phyloP scores from a whole-genome alignment of 495 filamentous ascomycete genomes.

The Penicillium herquei region DNA sequence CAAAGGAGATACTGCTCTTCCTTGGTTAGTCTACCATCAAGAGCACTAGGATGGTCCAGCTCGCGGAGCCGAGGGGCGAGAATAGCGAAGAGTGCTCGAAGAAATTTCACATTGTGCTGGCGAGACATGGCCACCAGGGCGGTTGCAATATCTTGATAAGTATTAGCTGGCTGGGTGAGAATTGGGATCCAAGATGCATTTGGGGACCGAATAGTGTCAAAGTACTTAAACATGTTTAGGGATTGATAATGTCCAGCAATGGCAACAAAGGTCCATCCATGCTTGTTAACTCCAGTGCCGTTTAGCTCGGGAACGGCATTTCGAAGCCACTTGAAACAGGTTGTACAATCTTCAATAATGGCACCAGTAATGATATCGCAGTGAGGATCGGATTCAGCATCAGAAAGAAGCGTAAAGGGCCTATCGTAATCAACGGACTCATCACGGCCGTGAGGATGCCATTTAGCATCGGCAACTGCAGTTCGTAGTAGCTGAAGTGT shows the following conservation, averaged over 20 bases:
- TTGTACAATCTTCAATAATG: not conserved
- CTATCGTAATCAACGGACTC: not conserved
- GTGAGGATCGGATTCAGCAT: not conserved
- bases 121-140: not conserved
- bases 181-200: not conserved
- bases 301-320: not conserved
- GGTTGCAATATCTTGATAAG: not conserved
- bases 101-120: not conserved
- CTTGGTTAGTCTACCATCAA: not conserved
- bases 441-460: not conserved
- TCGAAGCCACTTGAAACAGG: not conserved
- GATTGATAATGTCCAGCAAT: not conserved
- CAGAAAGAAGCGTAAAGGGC: not conserved
- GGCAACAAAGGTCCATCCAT: slow-evolving; percentile 1
- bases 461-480: not conserved
- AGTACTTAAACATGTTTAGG: not conserved
- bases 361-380: not conserved
- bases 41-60: not conserved
- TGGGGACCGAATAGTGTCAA: not conserved
- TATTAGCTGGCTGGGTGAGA: not conserved
- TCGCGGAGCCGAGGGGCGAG: not conserved
- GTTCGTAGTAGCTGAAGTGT: not conserved
- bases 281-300: not conserved
- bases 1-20: not conserved
- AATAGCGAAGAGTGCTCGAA: not conserved